Evolutionary conservation across 345 rosid genomes (phyloP), one percentile per base, ranked within the genome.

Genomic region (Salix purpurea): DNA sequence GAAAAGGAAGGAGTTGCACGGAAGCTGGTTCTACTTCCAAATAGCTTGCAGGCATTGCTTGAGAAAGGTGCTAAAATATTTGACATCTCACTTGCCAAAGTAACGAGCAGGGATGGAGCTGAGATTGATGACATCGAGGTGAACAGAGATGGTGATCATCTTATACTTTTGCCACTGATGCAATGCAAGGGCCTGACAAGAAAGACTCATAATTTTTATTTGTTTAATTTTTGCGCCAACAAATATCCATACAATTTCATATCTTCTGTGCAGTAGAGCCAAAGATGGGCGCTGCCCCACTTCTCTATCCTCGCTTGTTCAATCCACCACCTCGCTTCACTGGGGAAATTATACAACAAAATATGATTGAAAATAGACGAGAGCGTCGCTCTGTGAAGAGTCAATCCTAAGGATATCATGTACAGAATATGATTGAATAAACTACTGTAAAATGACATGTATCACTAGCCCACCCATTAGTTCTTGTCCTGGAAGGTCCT

Each of bases 101-200:
- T 96, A 76, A 21, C 81, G 58, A 86, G 65, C 78, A 83, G 86
- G 79, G 89, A 82, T 2, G 71, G 89, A 70, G 94, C 96, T 24
- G 96, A 86, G 77, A 87, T 96, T 50, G 99, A 91, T 24, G 86
- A 86, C 68, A 78, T 93, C 28, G 91, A 83, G 36, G 91, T 91
- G 39, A 84, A 93, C 18, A 87, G 94, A 87, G 99, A 95, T 40
- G 96, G 92, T 3, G 97, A 96, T 77, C 92, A 86, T 87, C 92
- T 96, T 30, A 54, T 88, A 70, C 89, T 92, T 77, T 92, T 77
- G 83, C 77, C 21, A 74, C 79, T 56, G 72, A 80, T 62, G 82
- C 32, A 24, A 56, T 5, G 50, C 48, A 39, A 11, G 48, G 76
- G 14, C 28, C 75, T 64, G 10, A 26, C 4, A 11, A 12, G 62